Evolutionary conservation across 1,284 basidiomycete genomes (phyloP).

Genomic region (Cutaneotrichosporon sp.): DNA sequence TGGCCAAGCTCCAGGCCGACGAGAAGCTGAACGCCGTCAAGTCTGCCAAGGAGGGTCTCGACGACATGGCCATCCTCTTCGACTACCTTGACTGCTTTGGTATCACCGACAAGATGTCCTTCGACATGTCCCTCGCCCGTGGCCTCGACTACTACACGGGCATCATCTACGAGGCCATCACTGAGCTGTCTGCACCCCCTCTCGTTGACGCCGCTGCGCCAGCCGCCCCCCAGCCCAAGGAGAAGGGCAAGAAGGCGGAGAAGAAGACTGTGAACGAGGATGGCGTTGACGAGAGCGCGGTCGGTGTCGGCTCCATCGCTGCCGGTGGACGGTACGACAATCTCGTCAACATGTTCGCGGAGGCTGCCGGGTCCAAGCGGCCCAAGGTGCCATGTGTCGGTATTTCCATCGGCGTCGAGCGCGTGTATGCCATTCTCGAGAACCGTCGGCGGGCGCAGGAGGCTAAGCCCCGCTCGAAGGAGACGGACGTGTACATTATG

Average conservation of each 20-base stretch:
- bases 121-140: conserved; percentile 92
- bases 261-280: conserved; percentile 59
- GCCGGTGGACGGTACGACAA: conserved; percentile 96
- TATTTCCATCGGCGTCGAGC: conserved; percentile 86
- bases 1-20: conserved; percentile 70
- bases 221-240: conserved; percentile 50
- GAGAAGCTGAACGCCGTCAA: conserved; percentile 63
- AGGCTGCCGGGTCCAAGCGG: conserved; percentile 61
- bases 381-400: conserved; percentile 81
- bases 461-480: conserved; percentile 64
- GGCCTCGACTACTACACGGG: conserved; percentile 99
- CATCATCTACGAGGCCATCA: conserved; percentile 95
- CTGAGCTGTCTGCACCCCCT: conserved; percentile 90
- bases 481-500: conserved; percentile 92
- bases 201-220: conserved; percentile 55
- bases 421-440: conserved; percentile 92
- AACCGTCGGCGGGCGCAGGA: conserved; percentile 72
- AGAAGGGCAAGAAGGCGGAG: conserved; percentile 53
- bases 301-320: conserved; percentile 96
- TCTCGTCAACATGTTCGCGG: conserved; percentile 89
- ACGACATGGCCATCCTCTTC: conserved; percentile 88
- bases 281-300: conserved; percentile 84
- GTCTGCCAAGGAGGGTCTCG: conserved; percentile 74
- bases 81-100: conserved; percentile 70
- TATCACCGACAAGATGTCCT: conserved; percentile 79